phyloP scores from a whole-genome alignment of 2,329 filamentous ascomycete genomes.

The Beauveria caledonica region DNA sequence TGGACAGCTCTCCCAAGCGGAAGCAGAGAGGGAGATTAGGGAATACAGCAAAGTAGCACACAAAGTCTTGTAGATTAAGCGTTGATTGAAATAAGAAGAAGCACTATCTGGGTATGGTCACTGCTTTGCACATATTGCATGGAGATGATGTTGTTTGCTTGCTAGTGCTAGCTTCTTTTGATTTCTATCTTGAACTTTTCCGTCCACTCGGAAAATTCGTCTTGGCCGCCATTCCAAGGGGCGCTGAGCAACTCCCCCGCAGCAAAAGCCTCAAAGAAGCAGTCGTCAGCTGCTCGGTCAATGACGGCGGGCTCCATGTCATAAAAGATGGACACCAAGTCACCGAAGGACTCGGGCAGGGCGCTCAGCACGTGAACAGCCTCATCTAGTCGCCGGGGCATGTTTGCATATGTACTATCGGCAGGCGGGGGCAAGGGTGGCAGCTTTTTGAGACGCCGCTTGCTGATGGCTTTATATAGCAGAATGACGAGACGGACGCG shows the following conservation, averaged over 20 bases:
- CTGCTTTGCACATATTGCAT: background rate
- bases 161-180: constrained; percentile 29
- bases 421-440: constrained; percentile 32
- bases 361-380: constrained; percentile 46
- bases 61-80: background rate
- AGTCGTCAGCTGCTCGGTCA: constrained; percentile 48
- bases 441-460: constrained; percentile 58
- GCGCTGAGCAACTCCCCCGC: constrained; percentile 47
- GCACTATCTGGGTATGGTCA: background rate
- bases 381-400: constrained; percentile 43
- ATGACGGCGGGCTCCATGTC: constrained; percentile 53
- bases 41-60: background rate
- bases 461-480: constrained; percentile 61
- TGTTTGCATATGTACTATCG: constrained; percentile 20
- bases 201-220: constrained; percentile 77
- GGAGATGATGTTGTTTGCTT: background rate
- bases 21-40: background rate
- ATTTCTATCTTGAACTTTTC: constrained; percentile 46
- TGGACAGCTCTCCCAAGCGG: background rate
- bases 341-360: constrained; percentile 61
- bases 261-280: constrained; percentile 50
- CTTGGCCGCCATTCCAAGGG: constrained; percentile 56
- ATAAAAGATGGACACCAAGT: constrained; percentile 66
- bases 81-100: background rate
- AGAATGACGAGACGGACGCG: constrained; percentile 59